Percentiles rank a stretch among this genome's conserved stretches.
Conservation (phyloP, 2,329 filamentous ascomycete species). For the Cladosporium phlei region DNA sequence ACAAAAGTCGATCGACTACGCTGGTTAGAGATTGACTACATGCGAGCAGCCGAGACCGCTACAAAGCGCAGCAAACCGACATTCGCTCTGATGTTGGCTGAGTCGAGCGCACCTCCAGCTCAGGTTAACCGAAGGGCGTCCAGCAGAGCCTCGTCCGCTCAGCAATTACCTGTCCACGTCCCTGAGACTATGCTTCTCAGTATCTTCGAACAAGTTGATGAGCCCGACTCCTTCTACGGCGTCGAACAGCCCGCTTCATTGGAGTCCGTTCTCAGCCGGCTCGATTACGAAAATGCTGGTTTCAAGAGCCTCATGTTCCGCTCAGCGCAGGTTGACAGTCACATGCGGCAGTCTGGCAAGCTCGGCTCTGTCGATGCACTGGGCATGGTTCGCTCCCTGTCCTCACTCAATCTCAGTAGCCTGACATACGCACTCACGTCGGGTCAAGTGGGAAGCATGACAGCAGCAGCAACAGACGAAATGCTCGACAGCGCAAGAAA, state of each 20-base stretch:
- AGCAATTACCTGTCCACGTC: constrained; percentile 34
- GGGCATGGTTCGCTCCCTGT: constrained; percentile 71
- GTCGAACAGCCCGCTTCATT: constrained; percentile 74
- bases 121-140: constrained; percentile 21
- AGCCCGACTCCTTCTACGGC: constrained; percentile 94
- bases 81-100: constrained; percentile 76
- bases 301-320: constrained; percentile 84
- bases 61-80: constrained; percentile 78
- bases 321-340: constrained; percentile 83
- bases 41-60: constrained; percentile 65
- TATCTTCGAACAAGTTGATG: constrained; percentile 89
- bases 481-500: constrained; percentile 76
- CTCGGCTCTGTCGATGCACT: constrained; percentile 57
- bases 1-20: constrained; percentile 72
- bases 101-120: constrained; percentile 45
- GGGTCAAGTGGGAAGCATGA: constrained; percentile 56
- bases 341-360: constrained; percentile 60
- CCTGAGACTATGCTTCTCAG: constrained; percentile 67
- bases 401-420: constrained; percentile 76
- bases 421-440: constrained; percentile 71
- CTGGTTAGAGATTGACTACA: constrained; percentile 83
- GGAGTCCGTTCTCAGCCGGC: constrained; percentile 68
- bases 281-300: constrained; percentile 87
- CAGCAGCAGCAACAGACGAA: constrained; percentile 59
- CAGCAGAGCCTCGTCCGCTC: constrained; percentile 20